Base-by-base conservation (phyloP, 805 yeast species). In the Candida broadrunensis region DNA sequence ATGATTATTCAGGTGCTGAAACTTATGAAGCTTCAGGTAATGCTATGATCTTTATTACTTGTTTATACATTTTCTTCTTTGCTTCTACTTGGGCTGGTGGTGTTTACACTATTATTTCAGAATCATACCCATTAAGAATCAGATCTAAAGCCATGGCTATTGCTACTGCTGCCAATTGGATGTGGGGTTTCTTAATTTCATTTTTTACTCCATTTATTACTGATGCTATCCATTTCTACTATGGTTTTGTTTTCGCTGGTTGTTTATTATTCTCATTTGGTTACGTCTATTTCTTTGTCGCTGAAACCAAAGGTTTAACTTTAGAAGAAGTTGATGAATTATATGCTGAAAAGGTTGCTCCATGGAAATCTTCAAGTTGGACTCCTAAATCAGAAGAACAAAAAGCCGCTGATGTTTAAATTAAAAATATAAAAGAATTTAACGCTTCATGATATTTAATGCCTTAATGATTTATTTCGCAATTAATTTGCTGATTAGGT, bases 71-170 rank as follows among this genome's bases (percentile, higher is more conserved):
- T 43, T 68, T 79, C 63, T 79, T 72, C 60, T 83, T 83, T 56
- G 89, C 90, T 3, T 72, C 80, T 19, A 79, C 88, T n/a, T 80
- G 87, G 82, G 89, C 87, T 31, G 87, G 88, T 42, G 78, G 80
- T 46, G 78, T 80, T 27, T 83, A 73, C 65, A 80, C 80, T 36
- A 72, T 83, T 46, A 78, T 81, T 18, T 76, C 86, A 35, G 90
- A 83, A 60, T 65, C 81, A 33, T 83, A 78, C 61, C 88, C 88
- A 45, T 70, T 79, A 48, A 77, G 83, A 65, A 78, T 81, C 49
- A 77, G 81, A 62, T 63, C 78, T 23, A 77, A 76, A 61, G 74
- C 79, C 11, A 80, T 83, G 81, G 77, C 84, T 16, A 71, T 80
- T 49, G 83, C 85, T 37, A 70, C 81, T 23, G 80, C 80, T 20